A percentile compares a stretch with the other conserved stretches of the same genome.
Evolutionary conservation across 225 moss, liverwort and hornwort genomes (phyloP).

Genomic region (Pleurozium schreberi): DNA sequence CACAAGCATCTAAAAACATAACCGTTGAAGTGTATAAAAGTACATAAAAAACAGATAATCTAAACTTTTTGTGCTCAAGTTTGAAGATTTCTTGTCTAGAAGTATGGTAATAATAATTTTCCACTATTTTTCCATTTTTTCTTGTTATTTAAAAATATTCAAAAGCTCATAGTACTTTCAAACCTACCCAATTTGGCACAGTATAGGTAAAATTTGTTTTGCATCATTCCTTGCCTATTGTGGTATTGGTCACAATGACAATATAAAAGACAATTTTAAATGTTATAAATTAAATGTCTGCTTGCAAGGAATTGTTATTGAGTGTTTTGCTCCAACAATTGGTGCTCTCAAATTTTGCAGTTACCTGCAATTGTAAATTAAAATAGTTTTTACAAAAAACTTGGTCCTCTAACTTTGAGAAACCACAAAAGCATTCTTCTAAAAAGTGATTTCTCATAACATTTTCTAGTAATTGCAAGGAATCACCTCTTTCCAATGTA

Average conservation of each 20-base stretch:
- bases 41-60: not conserved
- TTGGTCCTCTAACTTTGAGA: not conserved
- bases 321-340: not conserved
- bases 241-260: not conserved
- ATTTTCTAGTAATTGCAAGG: not conserved
- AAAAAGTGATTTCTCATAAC: not conserved
- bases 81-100: not conserved
- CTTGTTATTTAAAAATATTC: not conserved
- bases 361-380: too few species aligned
- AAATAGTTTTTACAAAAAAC: too few species aligned
- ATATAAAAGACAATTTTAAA: not conserved
- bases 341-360: too few species aligned
- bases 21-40: not conserved
- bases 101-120: not conserved
- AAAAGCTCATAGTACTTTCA: not conserved
- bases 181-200: not conserved
- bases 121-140: not conserved
- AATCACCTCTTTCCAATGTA: not conserved
- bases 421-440: not conserved
- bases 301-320: not conserved
- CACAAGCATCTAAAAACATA: not conserved
- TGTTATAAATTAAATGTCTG: not conserved
- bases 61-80: not conserved
- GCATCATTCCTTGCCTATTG: not conserved
- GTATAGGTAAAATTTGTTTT: not conserved